Base-by-base conservation (phyloP, 73 alveolate species). In the Paramecium bursaria region DNA sequence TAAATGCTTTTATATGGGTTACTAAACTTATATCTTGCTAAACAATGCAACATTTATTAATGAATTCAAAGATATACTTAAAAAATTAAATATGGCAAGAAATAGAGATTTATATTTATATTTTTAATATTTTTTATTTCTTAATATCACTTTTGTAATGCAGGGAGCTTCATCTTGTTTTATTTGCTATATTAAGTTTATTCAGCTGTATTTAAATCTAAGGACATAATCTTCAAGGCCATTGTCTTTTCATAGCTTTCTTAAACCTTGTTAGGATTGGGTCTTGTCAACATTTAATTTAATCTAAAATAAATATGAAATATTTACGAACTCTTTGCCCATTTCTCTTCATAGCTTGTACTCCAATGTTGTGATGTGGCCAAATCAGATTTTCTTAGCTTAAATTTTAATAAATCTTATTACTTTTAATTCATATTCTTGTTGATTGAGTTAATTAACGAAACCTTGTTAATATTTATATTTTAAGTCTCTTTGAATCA, bases 321-420 rank as follows among this genome's bases (percentile, higher is more conserved):
- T 27, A 30, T 60, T 60, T 60, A 60, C 80, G 89, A 49, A 42
- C 85, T 53, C 50, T 79, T 35, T 53, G 89, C 47, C 89, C 89
- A 79, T 55, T 79, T 79, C 31, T 61, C 75, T 23, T 79, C 89
- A 31, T 54, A 79, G 26, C 74, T 79, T 3, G 89, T 54, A 42
- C 60, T 79, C 89, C 89, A 79, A 50, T 79, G 89, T 79, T 79
- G 51, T 10, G 85, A 54, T 30, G 89, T 79, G 46, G 89, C 85
- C 75, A 73, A 22, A 79, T 79, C 89, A 9, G 89, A 79, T 48
- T 79, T 79, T 53, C 89, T 60, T 50, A 79, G 26, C 89, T 79
- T 23, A 22, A 21, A 26, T 4, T n/a, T n/a, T 46, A 21, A 53
- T 51, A 23, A 11, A 4, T 19, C 25, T 3, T 21, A 11, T 51